Evolutionary conservation across 1,139 yeast species (phyloP), one percentile per base, ranked within the genome.

Genomic region (Lizanozyma gosingica): DNA sequence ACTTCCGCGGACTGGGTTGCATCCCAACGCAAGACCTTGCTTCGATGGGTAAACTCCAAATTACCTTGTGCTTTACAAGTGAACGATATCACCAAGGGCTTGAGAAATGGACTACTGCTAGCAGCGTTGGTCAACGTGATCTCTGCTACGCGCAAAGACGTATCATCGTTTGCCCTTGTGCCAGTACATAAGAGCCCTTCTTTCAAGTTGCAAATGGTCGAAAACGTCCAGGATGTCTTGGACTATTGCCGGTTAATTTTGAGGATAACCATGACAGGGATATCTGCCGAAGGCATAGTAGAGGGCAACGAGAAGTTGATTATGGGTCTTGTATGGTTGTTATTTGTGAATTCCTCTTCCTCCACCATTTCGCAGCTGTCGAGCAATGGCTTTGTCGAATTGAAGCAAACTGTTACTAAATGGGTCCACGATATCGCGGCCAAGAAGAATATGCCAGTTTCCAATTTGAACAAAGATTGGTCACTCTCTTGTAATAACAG

Each of bases 271-370:
- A 63, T 76, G 33, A 66, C 73, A 48, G 73, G 75, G 49, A 76
- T 82, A 38, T 80, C 83, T 18, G 78, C 86, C n/a, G 84, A 79
- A 40, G 83, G 80, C 55, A 71, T 82, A 17, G 68, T 74, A 17
- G 85, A 79, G 39, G 83, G 84, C 1, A 76, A 81, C 51, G 56
- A 68, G 40, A 82, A 82, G 53, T 59, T 80, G 37, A 74, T 77
- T n/a, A 57, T 81, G 47, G 87, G 87, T 1, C 61, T 82, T 37
- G 57, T 81, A 9, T 82, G 90, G 90, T 68, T 76, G 34, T 55
- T 80, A 38, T 77, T 78, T 50, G 55, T 78, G 34, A 65, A 74
- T 43, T 73, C 73, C 46, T 67, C 82, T 4, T 48, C 62, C n/a
- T 53, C 47, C 42, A 53, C 62, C 2, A 49, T 56, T n/a, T 43